These are phyloP conservation scores for Collybia mongolica DNA, from an alignment of 768 basidiomycete species.

Conservation along the genomic window DNA sequence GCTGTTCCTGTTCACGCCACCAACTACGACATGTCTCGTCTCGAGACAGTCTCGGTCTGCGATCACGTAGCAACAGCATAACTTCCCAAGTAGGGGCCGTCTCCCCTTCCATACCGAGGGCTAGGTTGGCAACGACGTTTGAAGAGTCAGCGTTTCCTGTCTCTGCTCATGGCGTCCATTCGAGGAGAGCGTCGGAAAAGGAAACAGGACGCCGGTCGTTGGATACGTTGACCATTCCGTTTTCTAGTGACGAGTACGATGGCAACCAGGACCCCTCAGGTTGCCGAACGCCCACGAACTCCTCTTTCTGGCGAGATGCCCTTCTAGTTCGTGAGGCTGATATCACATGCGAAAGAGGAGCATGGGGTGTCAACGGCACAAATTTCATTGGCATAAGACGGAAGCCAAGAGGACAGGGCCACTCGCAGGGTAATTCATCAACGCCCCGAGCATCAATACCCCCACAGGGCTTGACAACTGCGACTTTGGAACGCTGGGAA, in stretches of 20 bases:
- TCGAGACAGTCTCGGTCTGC: slow-evolving; percentile 46
- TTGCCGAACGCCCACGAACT: slow-evolving; percentile 35
- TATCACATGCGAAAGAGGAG: slow-evolving; percentile 69
- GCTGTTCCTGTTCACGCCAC: slow-evolving; percentile 65
- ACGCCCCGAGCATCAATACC: slow-evolving; percentile 7
- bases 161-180: slow-evolving; percentile 77
- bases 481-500: slow-evolving; percentile 81
- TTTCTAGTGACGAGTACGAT: slow-evolving; percentile 42
- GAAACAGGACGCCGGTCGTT: slow-evolving; percentile 49
- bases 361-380: slow-evolving; percentile 67
- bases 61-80: slow-evolving; percentile 65
- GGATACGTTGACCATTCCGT: slow-evolving; percentile 45
- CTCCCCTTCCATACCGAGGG: slow-evolving; percentile 48
- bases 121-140: slow-evolving; percentile 45
- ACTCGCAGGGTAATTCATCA: slow-evolving; percentile 20
- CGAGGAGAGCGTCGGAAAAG: slow-evolving; percentile 72
- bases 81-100: slow-evolving; percentile 38
- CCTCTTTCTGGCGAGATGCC: slow-evolving; percentile 59
- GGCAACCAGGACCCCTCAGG: slow-evolving; percentile 19
- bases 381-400: slow-evolving; percentile 70
- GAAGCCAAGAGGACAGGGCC: slow-evolving; percentile 46
- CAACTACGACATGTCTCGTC: slow-evolving; percentile 43
- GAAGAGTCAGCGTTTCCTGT: slow-evolving; percentile 69
- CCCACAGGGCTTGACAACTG: slow-evolving; percentile 50
- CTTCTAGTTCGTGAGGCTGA: slow-evolving; percentile 53